These are phyloP conservation scores for Prunella vulgaris DNA, from an alignment of 257 asterid genomes.

Conservation along the genomic window DNA sequence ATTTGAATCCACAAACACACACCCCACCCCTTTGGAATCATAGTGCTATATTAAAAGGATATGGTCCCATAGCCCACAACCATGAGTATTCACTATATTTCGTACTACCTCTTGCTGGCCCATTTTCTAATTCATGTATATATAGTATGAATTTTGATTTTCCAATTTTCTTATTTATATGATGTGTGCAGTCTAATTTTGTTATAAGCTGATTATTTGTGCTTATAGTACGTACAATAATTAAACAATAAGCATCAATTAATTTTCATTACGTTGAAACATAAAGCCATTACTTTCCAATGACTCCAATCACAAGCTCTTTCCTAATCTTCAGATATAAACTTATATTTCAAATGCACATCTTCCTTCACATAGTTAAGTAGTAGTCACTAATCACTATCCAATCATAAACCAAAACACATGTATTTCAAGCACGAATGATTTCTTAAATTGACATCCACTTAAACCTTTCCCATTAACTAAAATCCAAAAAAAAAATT, in stretches of 20 bases:
- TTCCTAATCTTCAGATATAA: background rate
- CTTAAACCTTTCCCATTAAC: background rate
- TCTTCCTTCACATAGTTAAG: too few species aligned
- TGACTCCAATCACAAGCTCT: background rate
- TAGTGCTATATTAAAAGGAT: background rate
- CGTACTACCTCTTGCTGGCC: too few species aligned
- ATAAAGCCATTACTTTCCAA: background rate
- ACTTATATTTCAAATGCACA: background rate
- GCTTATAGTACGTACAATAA: too few species aligned
- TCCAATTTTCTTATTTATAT: too few species aligned
- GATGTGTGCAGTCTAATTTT: too few species aligned
- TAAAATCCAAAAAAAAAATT: too few species aligned
- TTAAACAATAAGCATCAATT: too few species aligned
- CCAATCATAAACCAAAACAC: background rate
- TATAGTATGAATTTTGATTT: too few species aligned
- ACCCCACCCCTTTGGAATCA: background rate
- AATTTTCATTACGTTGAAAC: too few species aligned
- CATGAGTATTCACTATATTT: too few species aligned
- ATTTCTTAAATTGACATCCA: conserved; percentile 7
- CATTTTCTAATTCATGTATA: too few species aligned
- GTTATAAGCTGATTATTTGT: too few species aligned
- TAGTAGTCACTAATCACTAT: background rate
- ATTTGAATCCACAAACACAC: background rate
- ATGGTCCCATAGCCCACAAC: background rate
- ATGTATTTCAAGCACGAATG: background rate